These are phyloP conservation scores for Metschnikowia dekortorum DNA, from an alignment of 805 yeast genomes.

Conservation along the genomic window DNA sequence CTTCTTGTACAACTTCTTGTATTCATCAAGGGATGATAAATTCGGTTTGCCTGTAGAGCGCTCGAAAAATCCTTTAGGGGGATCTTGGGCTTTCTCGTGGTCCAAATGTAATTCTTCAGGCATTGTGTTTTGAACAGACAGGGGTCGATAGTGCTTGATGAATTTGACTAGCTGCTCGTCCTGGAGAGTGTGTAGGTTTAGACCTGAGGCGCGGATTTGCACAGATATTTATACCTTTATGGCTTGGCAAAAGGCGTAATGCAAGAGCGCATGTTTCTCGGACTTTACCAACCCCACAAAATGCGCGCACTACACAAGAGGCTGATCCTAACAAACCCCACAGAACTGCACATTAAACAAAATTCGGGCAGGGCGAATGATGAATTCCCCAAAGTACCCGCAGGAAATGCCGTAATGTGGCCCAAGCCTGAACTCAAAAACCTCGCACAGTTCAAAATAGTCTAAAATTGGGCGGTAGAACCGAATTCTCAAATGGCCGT, in stretches of 20 bases:
- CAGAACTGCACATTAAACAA: not conserved
- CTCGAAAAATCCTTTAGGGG: conserved; percentile 19
- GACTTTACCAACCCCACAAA: conserved; percentile 16
- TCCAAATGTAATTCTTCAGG: conserved; percentile 18
- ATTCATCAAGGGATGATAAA: conserved; percentile 15
- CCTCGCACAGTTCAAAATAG: not conserved
- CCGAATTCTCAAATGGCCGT: too few species aligned
- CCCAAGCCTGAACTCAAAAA: not conserved
- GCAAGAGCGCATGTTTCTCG: conserved; percentile 3
- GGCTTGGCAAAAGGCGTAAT: not conserved
- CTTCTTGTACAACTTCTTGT: conserved; percentile 53
- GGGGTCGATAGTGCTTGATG: not conserved
- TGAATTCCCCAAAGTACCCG: not conserved
- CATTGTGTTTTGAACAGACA: conserved; percentile 5
- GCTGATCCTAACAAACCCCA: not conserved
- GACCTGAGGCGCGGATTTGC: not conserved
- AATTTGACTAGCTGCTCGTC: not conserved
- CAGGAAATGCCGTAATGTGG: not conserved
- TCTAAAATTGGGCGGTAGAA: too few species aligned
- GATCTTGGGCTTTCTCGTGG: conserved; percentile 19
- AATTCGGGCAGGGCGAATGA: too few species aligned
- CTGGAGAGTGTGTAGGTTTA: not conserved
- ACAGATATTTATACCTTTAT: conserved; percentile 2
- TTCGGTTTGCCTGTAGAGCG: conserved; percentile 13
- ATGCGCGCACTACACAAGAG: not conserved